phyloP scores from a whole-genome alignment of 192 early-diverging fungal species.

The Jimgerdemannia flammicorona region DNA sequence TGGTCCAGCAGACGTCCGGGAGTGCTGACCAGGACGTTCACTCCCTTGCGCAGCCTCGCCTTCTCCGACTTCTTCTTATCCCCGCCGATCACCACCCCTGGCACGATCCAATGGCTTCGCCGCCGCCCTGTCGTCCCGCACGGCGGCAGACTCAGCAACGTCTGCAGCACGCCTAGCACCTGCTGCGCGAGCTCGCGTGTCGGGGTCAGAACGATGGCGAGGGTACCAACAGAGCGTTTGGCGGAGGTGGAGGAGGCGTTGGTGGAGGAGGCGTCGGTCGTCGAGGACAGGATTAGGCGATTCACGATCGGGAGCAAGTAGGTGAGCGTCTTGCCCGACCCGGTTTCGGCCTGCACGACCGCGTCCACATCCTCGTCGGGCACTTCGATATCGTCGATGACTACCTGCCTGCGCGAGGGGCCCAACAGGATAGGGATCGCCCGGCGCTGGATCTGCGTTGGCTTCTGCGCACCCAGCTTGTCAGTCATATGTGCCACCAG shows the following conservation, averaged over 20 bases:
- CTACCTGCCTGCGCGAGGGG: conserved; percentile 31
- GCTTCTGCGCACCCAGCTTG: conserved; percentile 73
- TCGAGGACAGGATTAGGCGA: conserved; percentile 69
- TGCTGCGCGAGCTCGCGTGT: conserved; percentile 99
- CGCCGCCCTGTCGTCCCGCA: conserved; percentile 30
- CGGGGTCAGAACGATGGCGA: conserved; percentile 91
- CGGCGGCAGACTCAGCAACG: conserved; percentile 58
- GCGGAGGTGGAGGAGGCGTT: conserved; percentile 20
- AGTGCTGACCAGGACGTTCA: conserved; percentile 87
- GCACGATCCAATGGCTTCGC: conserved; percentile 74
- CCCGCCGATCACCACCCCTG: conserved; percentile 79
- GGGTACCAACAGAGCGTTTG: conserved; percentile 74
- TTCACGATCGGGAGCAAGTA: conserved; percentile 94
- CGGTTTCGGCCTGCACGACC: conserved; percentile 93
- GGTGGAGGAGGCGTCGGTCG: conserved; percentile 13
- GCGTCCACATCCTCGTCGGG: conserved; percentile 61
- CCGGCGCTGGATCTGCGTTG: conserved; percentile 87
- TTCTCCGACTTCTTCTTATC: conserved; percentile 82
- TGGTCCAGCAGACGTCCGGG: conserved; percentile 94
- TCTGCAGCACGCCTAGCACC: conserved; percentile 74
- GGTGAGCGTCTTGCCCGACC: conserved; percentile 96
- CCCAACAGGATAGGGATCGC: conserved; percentile 74
- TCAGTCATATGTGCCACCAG: conserved; percentile 61
- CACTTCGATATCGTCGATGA: conserved; percentile 26
- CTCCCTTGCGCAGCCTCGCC: conserved; percentile 78